Percentiles rank a stretch among this genome's conserved stretches.
phyloP scores from a whole-genome alignment of 306 rosid species.

The Vigna mungo region DNA sequence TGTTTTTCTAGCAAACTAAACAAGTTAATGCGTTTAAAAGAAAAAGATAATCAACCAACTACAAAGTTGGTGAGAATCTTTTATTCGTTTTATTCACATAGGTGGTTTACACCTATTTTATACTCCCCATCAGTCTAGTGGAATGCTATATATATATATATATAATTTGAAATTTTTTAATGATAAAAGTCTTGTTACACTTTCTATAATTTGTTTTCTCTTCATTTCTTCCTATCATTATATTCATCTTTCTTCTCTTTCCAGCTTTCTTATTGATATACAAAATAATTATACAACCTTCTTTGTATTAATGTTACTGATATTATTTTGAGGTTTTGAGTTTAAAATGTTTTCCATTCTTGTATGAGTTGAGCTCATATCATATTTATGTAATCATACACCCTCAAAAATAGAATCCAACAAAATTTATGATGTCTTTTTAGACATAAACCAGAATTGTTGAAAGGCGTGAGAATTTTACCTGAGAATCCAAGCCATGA shows the following conservation, averaged over 20 bases:
- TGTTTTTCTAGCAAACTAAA: background rate
- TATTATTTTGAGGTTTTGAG: too few species aligned
- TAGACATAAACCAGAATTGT: background rate
- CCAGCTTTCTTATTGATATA: background rate
- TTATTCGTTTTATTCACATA: background rate
- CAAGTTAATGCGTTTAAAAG: background rate
- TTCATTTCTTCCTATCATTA: background rate
- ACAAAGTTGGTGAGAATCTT: background rate
- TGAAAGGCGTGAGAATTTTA: constrained; percentile 31
- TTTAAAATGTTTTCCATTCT: too few species aligned
- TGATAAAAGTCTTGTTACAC: background rate
- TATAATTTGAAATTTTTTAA: background rate
- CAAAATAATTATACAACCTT: background rate
- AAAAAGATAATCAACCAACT: background rate
- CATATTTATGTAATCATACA: too few species aligned
- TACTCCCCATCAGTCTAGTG: background rate
- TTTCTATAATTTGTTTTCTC: background rate
- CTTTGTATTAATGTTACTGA: background rate
- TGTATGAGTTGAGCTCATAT: too few species aligned
- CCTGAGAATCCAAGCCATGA: constrained; percentile 86
- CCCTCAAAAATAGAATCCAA: too few species aligned
- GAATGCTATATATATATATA: background rate
- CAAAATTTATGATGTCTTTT: background rate
- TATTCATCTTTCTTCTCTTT: background rate
- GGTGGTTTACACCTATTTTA: background rate